These are phyloP conservation scores for Hibiscus trionum DNA, from an alignment of 345 rosid genomes.

Conservation along the genomic window DNA sequence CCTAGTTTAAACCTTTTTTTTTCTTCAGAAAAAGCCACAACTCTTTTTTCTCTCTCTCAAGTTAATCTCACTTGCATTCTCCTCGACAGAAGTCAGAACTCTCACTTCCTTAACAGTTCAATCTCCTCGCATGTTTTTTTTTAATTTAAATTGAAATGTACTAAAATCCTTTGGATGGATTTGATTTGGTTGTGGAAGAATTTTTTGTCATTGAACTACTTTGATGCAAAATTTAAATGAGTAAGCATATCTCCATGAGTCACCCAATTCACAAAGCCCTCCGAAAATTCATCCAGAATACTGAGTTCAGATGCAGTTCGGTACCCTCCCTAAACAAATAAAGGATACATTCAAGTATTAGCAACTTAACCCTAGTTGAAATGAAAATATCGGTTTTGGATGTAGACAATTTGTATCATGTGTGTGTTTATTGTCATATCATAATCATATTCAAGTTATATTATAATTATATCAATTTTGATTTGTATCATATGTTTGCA, in stretches of 20 bases:
- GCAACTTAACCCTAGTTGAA: not conserved
- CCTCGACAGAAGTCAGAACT: not conserved
- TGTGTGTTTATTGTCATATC: not conserved
- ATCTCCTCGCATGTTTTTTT: not conserved
- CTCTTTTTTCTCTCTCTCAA: not conserved
- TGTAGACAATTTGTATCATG: not conserved
- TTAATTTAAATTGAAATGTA: constrained; percentile 1
- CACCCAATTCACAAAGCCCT: constrained; percentile 63
- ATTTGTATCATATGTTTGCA: too few relatives aligned
- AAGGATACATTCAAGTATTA: not conserved
- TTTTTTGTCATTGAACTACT: not conserved
- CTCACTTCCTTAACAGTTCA: not conserved
- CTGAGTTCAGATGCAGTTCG: constrained; percentile 13
- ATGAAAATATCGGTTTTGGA: not conserved
- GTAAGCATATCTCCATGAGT: constrained; percentile 41
- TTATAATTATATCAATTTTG: not conserved
- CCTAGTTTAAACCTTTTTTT: not conserved
- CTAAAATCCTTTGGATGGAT: constrained; percentile 42
- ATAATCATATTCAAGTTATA: not conserved
- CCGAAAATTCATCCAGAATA: constrained; percentile 27
- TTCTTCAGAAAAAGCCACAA: not conserved
- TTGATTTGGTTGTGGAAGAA: constrained; percentile 10
- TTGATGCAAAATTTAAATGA: constrained; percentile 14
- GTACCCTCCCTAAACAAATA: constrained; percentile 36
- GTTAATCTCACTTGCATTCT: not conserved